Conservation (phyloP, 2,329 filamentous ascomycete genomes). For the Arthrobotrys sinensis region DNA sequence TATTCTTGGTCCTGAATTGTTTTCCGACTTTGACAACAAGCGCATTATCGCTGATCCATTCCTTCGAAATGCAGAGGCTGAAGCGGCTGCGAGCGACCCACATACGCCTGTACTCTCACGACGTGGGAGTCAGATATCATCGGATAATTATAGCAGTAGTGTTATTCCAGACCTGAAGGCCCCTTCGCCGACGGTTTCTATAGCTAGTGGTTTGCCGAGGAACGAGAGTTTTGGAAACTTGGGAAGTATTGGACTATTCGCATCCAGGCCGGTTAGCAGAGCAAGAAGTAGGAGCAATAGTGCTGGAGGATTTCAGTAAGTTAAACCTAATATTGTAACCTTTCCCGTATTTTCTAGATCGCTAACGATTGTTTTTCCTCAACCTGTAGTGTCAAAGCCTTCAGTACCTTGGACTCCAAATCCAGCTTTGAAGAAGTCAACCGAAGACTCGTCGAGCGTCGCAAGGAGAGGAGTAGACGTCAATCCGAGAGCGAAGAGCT, state of each 20-base stretch:
- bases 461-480: constrained; percentile 68
- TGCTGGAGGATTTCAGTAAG: constrained; percentile 73
- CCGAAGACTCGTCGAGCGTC: constrained; percentile 72
- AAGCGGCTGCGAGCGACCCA: constrained; percentile 65
- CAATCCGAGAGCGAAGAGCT: constrained; percentile 60
- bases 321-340: constrained; percentile 68
- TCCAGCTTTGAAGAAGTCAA: constrained; percentile 59
- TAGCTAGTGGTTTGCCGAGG: constrained; percentile 72
- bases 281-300: constrained; percentile 80
- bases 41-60: constrained; percentile 69
- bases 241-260: constrained; percentile 88
- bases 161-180: constrained; percentile 49
- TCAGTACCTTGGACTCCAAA: constrained; percentile 66
- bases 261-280: constrained; percentile 81
- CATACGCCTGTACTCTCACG: constrained; percentile 63
- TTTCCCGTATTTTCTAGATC: background rate
- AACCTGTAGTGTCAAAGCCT: constrained; percentile 73
- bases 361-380: constrained; percentile 2
- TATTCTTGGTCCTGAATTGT: constrained; percentile 93
- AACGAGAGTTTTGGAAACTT: constrained; percentile 97
- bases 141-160: constrained; percentile 50
- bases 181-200: constrained; percentile 30
- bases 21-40: constrained; percentile 92
- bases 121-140: constrained; percentile 61
- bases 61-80: constrained; percentile 65